Base-by-base conservation (phyloP, 1,139 yeast genomes). In the Pichia sp. region DNA sequence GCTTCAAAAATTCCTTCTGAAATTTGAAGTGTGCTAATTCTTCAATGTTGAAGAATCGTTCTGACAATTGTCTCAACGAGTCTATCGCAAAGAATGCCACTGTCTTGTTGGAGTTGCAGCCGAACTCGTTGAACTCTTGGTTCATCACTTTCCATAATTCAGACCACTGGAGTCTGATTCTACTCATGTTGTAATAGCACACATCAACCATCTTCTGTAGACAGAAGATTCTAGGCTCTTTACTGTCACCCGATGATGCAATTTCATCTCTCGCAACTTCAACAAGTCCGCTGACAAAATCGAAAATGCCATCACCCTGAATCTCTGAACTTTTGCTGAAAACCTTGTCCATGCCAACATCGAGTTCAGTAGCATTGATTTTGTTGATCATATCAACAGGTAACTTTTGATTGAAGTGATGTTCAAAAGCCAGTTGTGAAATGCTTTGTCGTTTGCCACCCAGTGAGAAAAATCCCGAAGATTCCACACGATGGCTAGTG, bases 121-220 rank as follows among this genome's bases (percentile, higher is more conserved):
- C 96, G 58, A 90, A 93, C 45, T 75, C 79, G 59, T 89, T 88
- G 71, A 95, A 93, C 43, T 90, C 88, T 58, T 81, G 87, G 12
- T 96, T 96, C 87, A 95, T 87, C 12, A 88, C 85, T 7, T 86
- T 79, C 99, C 99, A 95, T 55, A 95, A 74, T 54, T 89, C 95
- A 8, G 96, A 82, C 98, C 99, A 95, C 70, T 95, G 97, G 58
- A 95, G 83, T 66, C 96, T 83, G 62, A 95, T 90, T 74, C 99
- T 87, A 52, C 83, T 83, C 98, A 95, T 93, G 67, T 95, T 95
- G 72, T 95, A 95, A 68, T 93, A 93, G 69, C 98, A 91, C 46
- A 95, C 95, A 68, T 95, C 99, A 48, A 95, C 96, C 75, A 95
- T 87, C 65, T 95, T 95, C 63, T 90, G 98, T 57, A 95, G 72